Percentiles rank a stretch among this genome's conserved stretches.
Conservation (phyloP, 495 filamentous ascomycete species). For the Mytilinidion resinicola region DNA sequence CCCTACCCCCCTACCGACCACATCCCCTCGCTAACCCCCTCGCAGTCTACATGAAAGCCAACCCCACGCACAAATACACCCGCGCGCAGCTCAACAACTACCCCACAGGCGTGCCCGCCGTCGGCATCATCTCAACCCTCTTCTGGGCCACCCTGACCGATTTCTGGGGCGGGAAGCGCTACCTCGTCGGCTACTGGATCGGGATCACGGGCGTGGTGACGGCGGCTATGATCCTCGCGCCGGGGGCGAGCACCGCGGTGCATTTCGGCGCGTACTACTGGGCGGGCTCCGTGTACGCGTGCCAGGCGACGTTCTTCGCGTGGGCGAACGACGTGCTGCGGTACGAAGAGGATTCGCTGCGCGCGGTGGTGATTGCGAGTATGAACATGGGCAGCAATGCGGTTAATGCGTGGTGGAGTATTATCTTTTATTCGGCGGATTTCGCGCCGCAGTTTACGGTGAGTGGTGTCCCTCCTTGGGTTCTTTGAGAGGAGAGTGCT, state of each 20-base stretch:
- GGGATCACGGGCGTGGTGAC: conserved; percentile 45
- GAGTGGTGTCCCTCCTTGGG: background rate
- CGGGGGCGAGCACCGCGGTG: conserved; percentile 35
- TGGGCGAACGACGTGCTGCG: conserved; percentile 56
- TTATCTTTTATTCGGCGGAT: conserved; percentile 56
- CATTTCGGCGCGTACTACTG: conserved; percentile 51
- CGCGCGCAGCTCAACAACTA: conserved; percentile 36
- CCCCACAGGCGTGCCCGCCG: conserved; percentile 43
- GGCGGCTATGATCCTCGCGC: conserved; percentile 44
- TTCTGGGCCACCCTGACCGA: conserved; percentile 51
- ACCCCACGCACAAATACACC: conserved; percentile 32
- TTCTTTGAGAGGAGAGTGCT: background rate
- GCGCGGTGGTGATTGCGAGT: conserved; percentile 84
- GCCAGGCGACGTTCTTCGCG: conserved; percentile 53
- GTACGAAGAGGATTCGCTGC: conserved; percentile 78
- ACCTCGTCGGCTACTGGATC: conserved; percentile 51
- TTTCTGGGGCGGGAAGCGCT: conserved; percentile 45
- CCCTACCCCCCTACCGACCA: conserved; percentile 48
- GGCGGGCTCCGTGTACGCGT: conserved; percentile 50
- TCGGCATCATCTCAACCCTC: conserved; percentile 46
- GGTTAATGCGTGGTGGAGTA: conserved; percentile 56
- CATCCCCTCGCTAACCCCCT: conserved; percentile 28
- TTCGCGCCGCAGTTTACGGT: conserved; percentile 53
- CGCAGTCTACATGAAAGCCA: conserved; percentile 39
- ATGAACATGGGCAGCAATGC: conserved; percentile 60